Percentiles rank a stretch among this genome's conserved stretches.
Evolutionary conservation across 2,329 filamentous ascomycete species (phyloP).

Genomic region (Tolypocladium tundrense): DNA sequence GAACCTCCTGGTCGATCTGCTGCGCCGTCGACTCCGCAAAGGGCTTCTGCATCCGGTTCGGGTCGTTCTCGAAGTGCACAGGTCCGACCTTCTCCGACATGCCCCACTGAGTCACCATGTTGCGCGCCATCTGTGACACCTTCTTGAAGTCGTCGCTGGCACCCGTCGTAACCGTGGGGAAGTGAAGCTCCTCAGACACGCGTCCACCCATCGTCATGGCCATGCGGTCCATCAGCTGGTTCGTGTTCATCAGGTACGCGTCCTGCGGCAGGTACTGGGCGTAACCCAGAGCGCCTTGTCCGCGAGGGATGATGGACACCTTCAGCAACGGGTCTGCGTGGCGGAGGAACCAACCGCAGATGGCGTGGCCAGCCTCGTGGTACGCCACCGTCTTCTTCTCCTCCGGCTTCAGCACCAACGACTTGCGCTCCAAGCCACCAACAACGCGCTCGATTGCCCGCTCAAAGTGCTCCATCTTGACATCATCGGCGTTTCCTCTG

Average conservation of each 20-base stretch:
- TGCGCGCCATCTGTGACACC: constrained; percentile 88
- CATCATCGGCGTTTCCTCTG: constrained; percentile 66
- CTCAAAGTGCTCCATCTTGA: constrained; percentile 88
- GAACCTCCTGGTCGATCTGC: constrained; percentile 84
- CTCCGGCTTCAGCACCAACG: constrained; percentile 79
- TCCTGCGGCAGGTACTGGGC: constrained; percentile 95
- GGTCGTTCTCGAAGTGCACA: constrained; percentile 78
- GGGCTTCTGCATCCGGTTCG: constrained; percentile 80
- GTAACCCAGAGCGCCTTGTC: constrained; percentile 86
- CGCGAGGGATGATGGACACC: constrained; percentile 96
- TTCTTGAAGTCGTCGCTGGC: constrained; percentile 98
- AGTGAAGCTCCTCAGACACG: constrained; percentile 92
- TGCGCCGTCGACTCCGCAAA: constrained; percentile 92
- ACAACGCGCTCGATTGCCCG: constrained; percentile 96
- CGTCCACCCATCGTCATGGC: constrained; percentile 97
- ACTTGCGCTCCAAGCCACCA: constrained; percentile 95
- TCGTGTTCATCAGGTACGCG: constrained; percentile 89
- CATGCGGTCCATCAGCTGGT: constrained; percentile 98
- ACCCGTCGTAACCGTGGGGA: constrained; percentile 89
- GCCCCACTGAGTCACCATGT: constrained; percentile 99
- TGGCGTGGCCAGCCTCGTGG: constrained; percentile 95
- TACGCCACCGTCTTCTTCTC: constrained; percentile 97
- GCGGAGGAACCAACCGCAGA: constrained; percentile 96
- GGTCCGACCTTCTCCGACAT: constrained; percentile 95
- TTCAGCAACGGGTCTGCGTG: constrained; percentile 96